phyloP scores from a whole-genome alignment of 148 eudicot genomes.

The Chenopodium quinoa region DNA sequence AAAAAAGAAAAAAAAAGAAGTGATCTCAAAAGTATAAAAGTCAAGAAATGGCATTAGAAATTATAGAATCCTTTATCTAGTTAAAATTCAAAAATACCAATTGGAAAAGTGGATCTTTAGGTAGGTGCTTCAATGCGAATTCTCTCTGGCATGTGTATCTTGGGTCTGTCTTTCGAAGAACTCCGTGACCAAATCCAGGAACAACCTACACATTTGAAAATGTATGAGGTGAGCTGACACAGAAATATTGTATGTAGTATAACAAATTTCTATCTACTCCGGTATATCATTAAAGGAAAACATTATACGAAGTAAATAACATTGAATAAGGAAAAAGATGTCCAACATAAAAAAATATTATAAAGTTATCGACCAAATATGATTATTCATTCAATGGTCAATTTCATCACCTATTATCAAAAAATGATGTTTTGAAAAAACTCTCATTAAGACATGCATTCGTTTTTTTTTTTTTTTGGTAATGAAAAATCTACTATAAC shows the following conservation, averaged over 20 bases:
- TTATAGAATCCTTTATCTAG: neutral
- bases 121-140: slow-evolving; percentile 92
- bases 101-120: slow-evolving; percentile 92
- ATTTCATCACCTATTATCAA: neutral
- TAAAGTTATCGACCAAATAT: too few relatives aligned
- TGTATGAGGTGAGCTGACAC: neutral
- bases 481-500: neutral
- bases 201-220: slow-evolving; percentile 56
- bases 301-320: too few relatives aligned
- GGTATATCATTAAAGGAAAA: neutral
- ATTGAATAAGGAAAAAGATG: neutral
- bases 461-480: too few relatives aligned
- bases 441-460: neutral
- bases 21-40: neutral
- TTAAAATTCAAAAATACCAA: slow-evolving; percentile 41
- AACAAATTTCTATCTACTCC: too few relatives aligned
- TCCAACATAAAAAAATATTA: neutral
- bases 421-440: neutral
- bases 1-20: too few relatives aligned
- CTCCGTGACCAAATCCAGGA: slow-evolving; percentile 99
- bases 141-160: slow-evolving; percentile 96
- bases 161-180: slow-evolving; percentile 94
- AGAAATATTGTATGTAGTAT: too few relatives aligned
- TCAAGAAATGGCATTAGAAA: neutral
- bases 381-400: neutral